Base-by-base conservation (phyloP, 2,329 filamentous ascomycete genomes). In the Rhinocladiella mackenziei region DNA sequence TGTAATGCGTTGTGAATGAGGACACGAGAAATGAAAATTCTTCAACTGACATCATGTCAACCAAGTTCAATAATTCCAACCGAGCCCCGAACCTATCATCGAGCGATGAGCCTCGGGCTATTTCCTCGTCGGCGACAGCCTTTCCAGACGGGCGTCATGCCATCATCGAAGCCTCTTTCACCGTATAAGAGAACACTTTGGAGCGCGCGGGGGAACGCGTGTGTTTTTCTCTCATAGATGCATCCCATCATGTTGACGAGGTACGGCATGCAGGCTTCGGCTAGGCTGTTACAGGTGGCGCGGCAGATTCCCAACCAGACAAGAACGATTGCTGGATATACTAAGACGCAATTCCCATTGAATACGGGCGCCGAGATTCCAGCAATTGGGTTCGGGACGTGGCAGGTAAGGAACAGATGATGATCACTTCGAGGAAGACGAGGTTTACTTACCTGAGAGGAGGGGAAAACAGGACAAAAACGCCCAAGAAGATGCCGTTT, bases 371-470 rank as follows among this genome's bases (percentile, higher is more conserved):
- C 65, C 7, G 54, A 67, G 19, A 73, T 74, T 15, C 69, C 69
- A 15, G 66, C 69, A 17, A 56, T 76, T 23, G 73, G 73, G 2
- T 74, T 77, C 41, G 74, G 74, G 3, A 77, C 74, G 26, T 77
- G 72, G 73, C 73, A 56, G 43, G 47, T 50, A 35, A 36, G 43
- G 23, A 26, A 8, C 23, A 8, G 23, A 26, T 26, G 23, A 8
- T n/a, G 23, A 26, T 26, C 23, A 26, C 23, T 8, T 8, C 8
- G 8, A 26, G n/a, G 23, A 26, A 8, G 8, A n/a, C 23, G 8
- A n/a, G 8, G 8, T 26, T 26, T 8, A 26, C n/a, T 37, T 4
- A 23, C 13, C 13, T 14, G 2, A 34, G 3, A 26, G 11, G 13
- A 4, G 28, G 9, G 17, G 32, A 10, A 18, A 20, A 23, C 29